Percentiles rank a stretch among this genome's conserved stretches.
These are phyloP conservation scores for Biancaea sappan DNA, from an alignment of 306 rosid species.

Conservation along the genomic window DNA sequence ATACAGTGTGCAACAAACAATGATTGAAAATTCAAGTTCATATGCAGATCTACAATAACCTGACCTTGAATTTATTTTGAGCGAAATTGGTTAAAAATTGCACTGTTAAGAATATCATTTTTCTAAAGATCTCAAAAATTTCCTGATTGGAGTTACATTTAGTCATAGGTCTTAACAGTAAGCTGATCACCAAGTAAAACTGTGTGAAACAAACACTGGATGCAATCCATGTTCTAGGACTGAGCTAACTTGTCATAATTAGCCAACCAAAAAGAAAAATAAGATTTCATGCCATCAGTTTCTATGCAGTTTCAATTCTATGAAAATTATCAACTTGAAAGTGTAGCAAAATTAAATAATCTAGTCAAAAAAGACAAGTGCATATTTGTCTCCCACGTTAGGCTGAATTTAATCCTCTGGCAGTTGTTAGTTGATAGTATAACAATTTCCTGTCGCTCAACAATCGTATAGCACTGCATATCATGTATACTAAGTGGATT, in stretches of 20 bases:
- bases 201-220: neutral
- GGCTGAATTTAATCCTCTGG: too few relatives aligned
- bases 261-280: neutral
- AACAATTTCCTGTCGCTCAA: too few relatives aligned
- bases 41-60: neutral
- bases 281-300: neutral
- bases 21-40: too few relatives aligned
- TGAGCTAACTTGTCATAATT: neutral
- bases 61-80: neutral
- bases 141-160: neutral
- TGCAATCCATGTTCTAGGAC: conserved; percentile 2
- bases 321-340: too few relatives aligned
- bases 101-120: neutral
- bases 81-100: neutral
- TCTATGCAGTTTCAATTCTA: conserved; percentile 1
- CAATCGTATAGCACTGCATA: conserved; percentile 1
- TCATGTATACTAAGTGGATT: neutral
- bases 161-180: neutral
- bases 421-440: too few relatives aligned
- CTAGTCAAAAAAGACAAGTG: too few relatives aligned
- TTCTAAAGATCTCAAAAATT: neutral
- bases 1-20: too few relatives aligned
- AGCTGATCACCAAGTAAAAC: neutral
- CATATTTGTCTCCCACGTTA: too few relatives aligned
- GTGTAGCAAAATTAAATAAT: too few relatives aligned